Percentiles rank a stretch among this genome's conserved stretches.
Conservation (phyloP, 2,329 filamentous ascomycete genomes). For the Lachnellula occidentalis region DNA sequence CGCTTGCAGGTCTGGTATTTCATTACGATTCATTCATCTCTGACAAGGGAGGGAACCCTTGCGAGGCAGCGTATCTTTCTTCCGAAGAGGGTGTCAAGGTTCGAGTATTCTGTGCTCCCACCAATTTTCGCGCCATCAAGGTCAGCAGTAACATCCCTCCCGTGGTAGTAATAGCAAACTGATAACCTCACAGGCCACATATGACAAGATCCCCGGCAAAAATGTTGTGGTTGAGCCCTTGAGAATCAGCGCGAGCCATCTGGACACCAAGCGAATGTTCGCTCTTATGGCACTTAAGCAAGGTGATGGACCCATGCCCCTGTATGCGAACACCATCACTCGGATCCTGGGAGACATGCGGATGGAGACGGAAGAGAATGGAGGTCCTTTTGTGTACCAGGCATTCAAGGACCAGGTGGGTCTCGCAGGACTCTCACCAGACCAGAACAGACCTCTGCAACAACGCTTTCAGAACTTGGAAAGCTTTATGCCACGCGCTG, state of each 20-base stretch:
- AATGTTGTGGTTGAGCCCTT: slow-evolving; percentile 41
- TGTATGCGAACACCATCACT: slow-evolving; percentile 46
- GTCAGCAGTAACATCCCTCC: slow-evolving; percentile 5
- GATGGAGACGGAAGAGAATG: slow-evolving; percentile 30
- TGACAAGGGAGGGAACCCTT: slow-evolving; percentile 31
- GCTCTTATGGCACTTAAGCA: slow-evolving; percentile 47
- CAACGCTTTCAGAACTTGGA: slow-evolving; percentile 59
- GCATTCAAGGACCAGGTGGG: slow-evolving; percentile 35
- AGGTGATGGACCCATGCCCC: slow-evolving; percentile 35
- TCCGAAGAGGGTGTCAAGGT: slow-evolving; percentile 41
- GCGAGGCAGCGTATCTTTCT: slow-evolving; percentile 52
- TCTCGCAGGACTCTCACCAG: slow-evolving; percentile 36
- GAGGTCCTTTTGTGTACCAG: slow-evolving; percentile 36
- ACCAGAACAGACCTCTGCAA: slow-evolving; percentile 50
- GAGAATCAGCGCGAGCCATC: slow-evolving; percentile 40
- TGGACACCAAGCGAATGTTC: slow-evolving; percentile 49
- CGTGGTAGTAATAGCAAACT: too few relatives aligned
- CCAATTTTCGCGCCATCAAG: slow-evolving; percentile 39
- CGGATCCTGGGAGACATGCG: slow-evolving; percentile 48
- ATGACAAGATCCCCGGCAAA: too few relatives aligned
- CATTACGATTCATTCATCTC: slow-evolving; percentile 48
- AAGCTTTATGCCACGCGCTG: slow-evolving; percentile 56
- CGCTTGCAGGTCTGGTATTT: slow-evolving; percentile 49
- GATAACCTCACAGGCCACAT: too few relatives aligned
- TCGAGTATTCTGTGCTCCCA: slow-evolving; percentile 45